phyloP scores from a whole-genome alignment of 179 eudicot species.

The Carnegiea gigantea region DNA sequence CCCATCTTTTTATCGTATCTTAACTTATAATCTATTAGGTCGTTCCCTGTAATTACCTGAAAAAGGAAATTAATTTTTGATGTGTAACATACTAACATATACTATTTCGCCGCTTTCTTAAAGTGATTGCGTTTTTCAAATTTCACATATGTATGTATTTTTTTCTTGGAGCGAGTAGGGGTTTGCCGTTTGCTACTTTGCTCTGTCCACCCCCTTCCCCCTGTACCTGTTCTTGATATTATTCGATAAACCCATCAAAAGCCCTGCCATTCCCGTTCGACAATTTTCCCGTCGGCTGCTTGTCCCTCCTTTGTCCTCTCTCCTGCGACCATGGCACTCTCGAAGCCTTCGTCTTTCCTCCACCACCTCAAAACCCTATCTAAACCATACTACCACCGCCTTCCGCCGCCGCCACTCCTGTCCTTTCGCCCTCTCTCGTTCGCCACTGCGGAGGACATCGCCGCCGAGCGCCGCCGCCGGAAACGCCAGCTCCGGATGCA shows the following conservation, averaged over 20 bases:
- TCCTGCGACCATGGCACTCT: conserved; percentile 21
- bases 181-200: no score
- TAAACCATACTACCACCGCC: conserved; percentile 36
- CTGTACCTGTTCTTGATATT: no score
- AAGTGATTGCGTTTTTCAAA: no score
- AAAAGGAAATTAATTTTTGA: no score
- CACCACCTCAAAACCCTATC: conserved; percentile 42
- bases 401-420: conserved; percentile 22
- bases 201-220: no score
- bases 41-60: no score
- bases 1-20: no score
- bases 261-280: background rate
- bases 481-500: conserved; percentile 90
- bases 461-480: conserved; percentile 86
- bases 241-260: background rate
- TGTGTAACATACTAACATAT: no score
- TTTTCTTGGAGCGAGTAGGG: no score
- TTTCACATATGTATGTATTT: no score
- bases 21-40: no score
- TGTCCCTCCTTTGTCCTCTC: background rate
- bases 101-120: no score
- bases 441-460: conserved; percentile 85
- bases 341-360: conserved; percentile 23
- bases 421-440: conserved; percentile 45
- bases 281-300: background rate